Evolutionary conservation across 768 basidiomycete genomes (phyloP), one percentile per base, ranked within the genome.

Genomic region (Pisolithus microcarpus): DNA sequence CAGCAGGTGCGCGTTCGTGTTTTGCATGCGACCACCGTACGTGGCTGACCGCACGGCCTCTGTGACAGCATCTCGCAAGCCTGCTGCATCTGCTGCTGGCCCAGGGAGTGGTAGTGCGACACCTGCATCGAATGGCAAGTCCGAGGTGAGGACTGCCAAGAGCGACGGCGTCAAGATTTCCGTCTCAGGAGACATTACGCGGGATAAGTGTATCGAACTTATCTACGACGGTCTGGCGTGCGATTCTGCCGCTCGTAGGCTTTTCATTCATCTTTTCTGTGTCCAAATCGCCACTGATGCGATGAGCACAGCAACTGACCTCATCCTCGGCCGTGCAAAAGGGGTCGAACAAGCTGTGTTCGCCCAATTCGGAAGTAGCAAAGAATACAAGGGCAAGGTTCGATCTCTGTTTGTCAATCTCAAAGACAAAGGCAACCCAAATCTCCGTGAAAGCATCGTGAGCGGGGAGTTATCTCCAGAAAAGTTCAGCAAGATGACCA

Each of bases 371-470:
- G 69, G 69, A 10, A 69, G 71, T 18, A 72, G 76, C 1, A 79
- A 68, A 11, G 65, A 60, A 3, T 92, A 92, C 68, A 84, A 82
- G 57, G 67, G 72, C 58, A 96, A 90, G 66, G 88, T 98, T 54
- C 84, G 96, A 26, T 84, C 85, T 24, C 68, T 97, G 42, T 94
- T 81, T 63, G 85, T 95, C 58, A 98, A 98, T 67, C 75, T 99
- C 59, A 97, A 96, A 68, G 94, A 95, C 68, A 93, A 91, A 71
- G 81, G 84, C 58, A 99, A 99, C 67, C 92, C 93, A 15, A 76
- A 77, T 26, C 65, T 99, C 50, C 77, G 94, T 40, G 88, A 87
- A 63, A 85, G 81, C 58, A 80, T 99, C 53, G 87, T 95, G 31
- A 80, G 84, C 38, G 95, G 95, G 1, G 84, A 87, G 18, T 68